Evolutionary conservation across 192 early-diverging fungal genomes (phyloP), one percentile per base, ranked within the genome.

Genomic region (Radiomyces spectabilis): DNA sequence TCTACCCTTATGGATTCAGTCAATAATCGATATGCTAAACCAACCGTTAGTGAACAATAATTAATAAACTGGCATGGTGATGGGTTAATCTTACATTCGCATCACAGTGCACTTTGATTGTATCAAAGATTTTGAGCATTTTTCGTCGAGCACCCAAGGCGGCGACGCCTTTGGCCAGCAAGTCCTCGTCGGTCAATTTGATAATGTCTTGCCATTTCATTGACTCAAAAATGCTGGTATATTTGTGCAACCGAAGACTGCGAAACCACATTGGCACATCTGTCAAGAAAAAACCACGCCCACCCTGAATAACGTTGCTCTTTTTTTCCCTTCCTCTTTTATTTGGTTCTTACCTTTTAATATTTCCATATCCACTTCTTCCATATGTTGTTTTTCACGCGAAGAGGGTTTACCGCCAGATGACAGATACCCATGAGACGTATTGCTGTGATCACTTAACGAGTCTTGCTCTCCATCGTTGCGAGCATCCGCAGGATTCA

Each of bases 181-280:
- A 73, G 12, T 85, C 81, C 25, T 85, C 82, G 45, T 98, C 93
- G 26, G 71, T 78, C 61, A 98, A 63, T 49, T 84, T 81, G 41
- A 98, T 82, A 55, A 98, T 89, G 41, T 90, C 85, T 42, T 83
- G 79, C 92, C 93, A 98, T 47, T 85, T 70, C 82, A 91, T 86
- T 8, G 75, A 74, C 24, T 92, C 85, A 77, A 98, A 94, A 32
- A 91, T 82, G 27, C 75, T 59, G 19, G 85, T 91, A 74, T 98
- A 98, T 73, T 98, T 98, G 77, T 98, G 95, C 51, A 98, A 72
- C 21, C 95, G 85, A 46, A 96, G 77, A 51, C 81, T 84, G 37
- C 92, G 71, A 51, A 98, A 79, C 95, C 95, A 98, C 37, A 81
- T 78, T n/a, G 93, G 91, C 63, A 95, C 89, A 75, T 98, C 95